These are phyloP conservation scores for Pseudomicrostroma phylloplanum DNA, from an alignment of 1,284 basidiomycete species.

Conservation along the genomic window DNA sequence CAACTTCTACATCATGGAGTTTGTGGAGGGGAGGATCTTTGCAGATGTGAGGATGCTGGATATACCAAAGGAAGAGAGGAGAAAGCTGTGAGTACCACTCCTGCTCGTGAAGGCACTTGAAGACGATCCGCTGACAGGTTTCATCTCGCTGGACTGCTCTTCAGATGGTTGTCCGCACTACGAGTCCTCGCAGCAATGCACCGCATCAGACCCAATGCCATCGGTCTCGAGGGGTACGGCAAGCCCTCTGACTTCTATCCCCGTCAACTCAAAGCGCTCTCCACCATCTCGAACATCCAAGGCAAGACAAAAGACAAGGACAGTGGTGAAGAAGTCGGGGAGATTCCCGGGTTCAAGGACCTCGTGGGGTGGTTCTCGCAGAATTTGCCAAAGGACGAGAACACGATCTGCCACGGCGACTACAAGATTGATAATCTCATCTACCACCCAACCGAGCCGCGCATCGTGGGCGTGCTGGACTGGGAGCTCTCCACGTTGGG, in stretches of 20 bases:
- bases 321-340: conserved; percentile 55
- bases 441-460: conserved; percentile 83
- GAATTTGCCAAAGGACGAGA: conserved; percentile 65
- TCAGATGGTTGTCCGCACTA: conserved; percentile 30
- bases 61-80: conserved; percentile 57
- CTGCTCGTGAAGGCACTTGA: conserved; percentile 55
- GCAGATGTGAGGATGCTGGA: conserved; percentile 66
- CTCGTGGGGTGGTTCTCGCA: conserved; percentile 70
- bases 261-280: conserved; percentile 79
- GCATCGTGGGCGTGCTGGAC: conserved; percentile 87
- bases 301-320: conserved; percentile 64
- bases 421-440: conserved; percentile 94
- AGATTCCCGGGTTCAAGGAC: conserved; percentile 66
- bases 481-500: conserved; percentile 82
- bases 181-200: conserved; percentile 68
- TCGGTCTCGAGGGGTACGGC: conserved; percentile 73
- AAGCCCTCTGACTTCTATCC: conserved; percentile 77
- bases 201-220: conserved; percentile 62
- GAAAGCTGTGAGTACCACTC: conserved; percentile 61
- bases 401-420: conserved; percentile 81
- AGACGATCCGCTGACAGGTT: not conserved
- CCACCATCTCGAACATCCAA: conserved; percentile 68
- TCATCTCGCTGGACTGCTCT: not conserved
- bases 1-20: conserved; percentile 93
- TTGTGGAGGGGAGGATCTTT: conserved; percentile 79